Evolutionary conservation across 2,329 filamentous ascomycete species (phyloP), one percentile per base, ranked within the genome.

Genomic region (Talaromyces sp.): DNA sequence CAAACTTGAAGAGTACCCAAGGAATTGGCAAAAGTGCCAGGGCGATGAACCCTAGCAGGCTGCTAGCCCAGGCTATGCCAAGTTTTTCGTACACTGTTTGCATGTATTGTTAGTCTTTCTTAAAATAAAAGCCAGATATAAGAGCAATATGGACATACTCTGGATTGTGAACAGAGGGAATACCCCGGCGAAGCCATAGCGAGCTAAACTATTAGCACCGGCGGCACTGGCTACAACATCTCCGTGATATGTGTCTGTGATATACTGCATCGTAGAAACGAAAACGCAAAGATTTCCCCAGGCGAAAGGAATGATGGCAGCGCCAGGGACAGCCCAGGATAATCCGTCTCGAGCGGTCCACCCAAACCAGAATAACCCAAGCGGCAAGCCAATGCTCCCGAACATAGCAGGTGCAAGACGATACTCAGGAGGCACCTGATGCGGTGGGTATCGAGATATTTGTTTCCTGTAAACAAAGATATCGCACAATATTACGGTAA

Each of bases 1-100:
- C 85, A 62, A 73, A 83, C 0, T 73, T 63, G 59, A 81, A 86
- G 69, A 78, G 74, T 5, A 78, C 57, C 68, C 75, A 78, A 4
- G 79, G 78, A 53, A 80, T 74, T 1, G 76, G 76, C 44, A 79
- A 73, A 58, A 83, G 63, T 30, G 72, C 67, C 28, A 78, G 69
- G 2, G 77, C 73, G 64, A 82, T 72, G 16, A 81, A 81, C 0
- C 82, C 89, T 10, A 89, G 83, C 5, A 90, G 81, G 64, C 79
- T 85, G 10, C 82, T 81, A 0, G 85, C 88, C 34, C 86, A 88
- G 0, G 81, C 83, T 23, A 87, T 81, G 0, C 87, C 87, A 10
- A 91, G 73, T 28, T 83, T 83, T 56, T 83, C 78, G 68, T 87
- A 89, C 76, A 91, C 69, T 62, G 57, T 31, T 36, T 7, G 10